Evolutionary conservation across 225 moss, liverwort and hornwort genomes (phyloP).

Genomic region (Thuidium tamariscinum): DNA sequence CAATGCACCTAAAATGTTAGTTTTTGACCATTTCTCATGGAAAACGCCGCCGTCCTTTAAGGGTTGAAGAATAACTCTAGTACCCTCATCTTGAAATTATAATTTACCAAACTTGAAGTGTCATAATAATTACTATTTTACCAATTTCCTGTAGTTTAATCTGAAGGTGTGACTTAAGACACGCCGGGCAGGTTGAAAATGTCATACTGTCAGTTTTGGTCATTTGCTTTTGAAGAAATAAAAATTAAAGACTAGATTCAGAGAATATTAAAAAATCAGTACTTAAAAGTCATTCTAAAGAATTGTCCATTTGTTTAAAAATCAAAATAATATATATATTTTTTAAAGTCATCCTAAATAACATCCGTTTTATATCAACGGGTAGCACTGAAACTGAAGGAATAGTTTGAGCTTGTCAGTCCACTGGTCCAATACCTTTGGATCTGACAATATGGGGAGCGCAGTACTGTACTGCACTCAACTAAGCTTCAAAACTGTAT

Average conservation of each 20-base stretch:
- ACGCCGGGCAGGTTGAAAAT: not conserved
- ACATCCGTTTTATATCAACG: not conserved
- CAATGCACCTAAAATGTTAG: no score
- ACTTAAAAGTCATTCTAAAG: not conserved
- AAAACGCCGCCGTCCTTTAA: rapidly evolving
- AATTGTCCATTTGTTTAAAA: no score
- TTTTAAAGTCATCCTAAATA: no score
- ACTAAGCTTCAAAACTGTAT: not conserved
- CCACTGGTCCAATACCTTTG: not conserved
- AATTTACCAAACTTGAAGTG: not conserved
- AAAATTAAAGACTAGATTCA: no score
- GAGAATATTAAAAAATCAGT: not conserved
- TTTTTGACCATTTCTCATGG: no score
- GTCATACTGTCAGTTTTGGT: not conserved
- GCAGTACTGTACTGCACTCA: not conserved
- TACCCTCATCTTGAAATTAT: not conserved
- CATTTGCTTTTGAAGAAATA: not conserved
- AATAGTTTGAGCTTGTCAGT: not conserved
- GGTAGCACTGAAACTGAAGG: not conserved
- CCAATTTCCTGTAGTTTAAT: not conserved
- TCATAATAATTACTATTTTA: not conserved
- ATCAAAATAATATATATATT: no score
- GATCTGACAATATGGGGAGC: not conserved
- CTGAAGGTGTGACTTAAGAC: not conserved
- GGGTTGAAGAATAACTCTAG: no score